A percentile compares a stretch with the other conserved stretches of the same genome.
Evolutionary conservation across 768 basidiomycete species (phyloP).

Genomic region (Pleurotus djamor): DNA sequence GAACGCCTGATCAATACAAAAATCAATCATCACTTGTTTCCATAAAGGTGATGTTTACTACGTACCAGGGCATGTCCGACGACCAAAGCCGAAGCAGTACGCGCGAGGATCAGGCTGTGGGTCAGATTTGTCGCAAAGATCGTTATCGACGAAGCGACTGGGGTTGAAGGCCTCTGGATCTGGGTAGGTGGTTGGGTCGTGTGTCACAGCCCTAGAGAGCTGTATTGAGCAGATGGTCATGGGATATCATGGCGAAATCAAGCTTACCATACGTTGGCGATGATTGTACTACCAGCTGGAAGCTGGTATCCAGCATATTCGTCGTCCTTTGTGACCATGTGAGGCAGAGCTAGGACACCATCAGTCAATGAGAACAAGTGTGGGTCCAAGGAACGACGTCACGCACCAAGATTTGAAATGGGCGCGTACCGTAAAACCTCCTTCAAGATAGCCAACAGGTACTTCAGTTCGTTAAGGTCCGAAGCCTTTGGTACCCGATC

Average conservation of each 20-base stretch:
- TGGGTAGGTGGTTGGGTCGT: conserved; percentile 38
- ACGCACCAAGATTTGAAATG: conserved; percentile 35
- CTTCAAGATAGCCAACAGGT: conserved; percentile 34
- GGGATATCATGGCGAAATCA: background rate
- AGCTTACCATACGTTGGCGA: conserved; percentile 46
- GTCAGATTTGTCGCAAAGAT: background rate
- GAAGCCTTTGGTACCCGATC: conserved; percentile 24
- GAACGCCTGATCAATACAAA: conserved; percentile 22
- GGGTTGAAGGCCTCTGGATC: conserved; percentile 38
- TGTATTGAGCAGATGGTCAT: no score
- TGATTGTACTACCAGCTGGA: conserved; percentile 40
- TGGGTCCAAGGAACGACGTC: background rate
- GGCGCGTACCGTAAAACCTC: conserved; percentile 40
- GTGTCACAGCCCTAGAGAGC: conserved; percentile 47
- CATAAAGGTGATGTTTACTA: no score
- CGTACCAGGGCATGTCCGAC: conserved; percentile 29
- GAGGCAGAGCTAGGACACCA: conserved; percentile 37
- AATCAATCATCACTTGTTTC: no score
- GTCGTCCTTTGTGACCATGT: conserved; percentile 39
- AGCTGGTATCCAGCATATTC: conserved; percentile 41
- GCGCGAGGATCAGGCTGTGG: conserved; percentile 27
- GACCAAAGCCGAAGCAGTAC: conserved; percentile 30
- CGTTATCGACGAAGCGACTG: conserved; percentile 23
- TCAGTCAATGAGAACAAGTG: background rate
- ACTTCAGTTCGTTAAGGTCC: conserved; percentile 24